Evolutionary conservation across 2,329 filamentous ascomycete species (phyloP).

Genomic region (Fusarium bactridioides): DNA sequence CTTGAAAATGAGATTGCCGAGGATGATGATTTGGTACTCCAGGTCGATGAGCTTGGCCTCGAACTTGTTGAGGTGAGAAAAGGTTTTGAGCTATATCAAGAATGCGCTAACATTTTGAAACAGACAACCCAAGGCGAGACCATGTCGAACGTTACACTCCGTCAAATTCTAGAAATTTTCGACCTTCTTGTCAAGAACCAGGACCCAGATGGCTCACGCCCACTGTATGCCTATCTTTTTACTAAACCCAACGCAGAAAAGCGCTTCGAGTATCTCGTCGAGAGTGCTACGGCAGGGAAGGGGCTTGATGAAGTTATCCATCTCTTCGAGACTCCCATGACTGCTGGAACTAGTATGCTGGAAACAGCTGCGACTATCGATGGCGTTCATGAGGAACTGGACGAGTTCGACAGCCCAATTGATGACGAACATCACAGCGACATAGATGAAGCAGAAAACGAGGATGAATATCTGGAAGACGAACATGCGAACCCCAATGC

Average conservation of each 20-base stretch:
- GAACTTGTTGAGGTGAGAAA: constrained; percentile 60
- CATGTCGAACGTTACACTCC: constrained; percentile 49
- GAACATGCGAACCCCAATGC: background rate
- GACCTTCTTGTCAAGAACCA: constrained; percentile 55
- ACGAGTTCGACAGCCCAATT: constrained; percentile 38
- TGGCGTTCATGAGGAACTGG: constrained; percentile 33
- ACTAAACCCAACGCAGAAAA: constrained; percentile 51
- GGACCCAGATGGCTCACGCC: constrained; percentile 49
- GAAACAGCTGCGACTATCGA: constrained; percentile 27
- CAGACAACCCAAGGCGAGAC: constrained; percentile 49
- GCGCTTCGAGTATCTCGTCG: constrained; percentile 51
- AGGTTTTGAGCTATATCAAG: background rate
- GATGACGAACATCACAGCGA: constrained; percentile 32
- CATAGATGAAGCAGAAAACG: constrained; percentile 13
- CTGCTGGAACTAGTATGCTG: constrained; percentile 18
- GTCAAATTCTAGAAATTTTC: constrained; percentile 53
- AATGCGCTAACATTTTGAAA: constrained; percentile 37
- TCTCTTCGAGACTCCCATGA: constrained; percentile 45
- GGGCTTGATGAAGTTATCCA: constrained; percentile 53
- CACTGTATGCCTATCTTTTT: constrained; percentile 54
- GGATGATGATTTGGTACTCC: constrained; percentile 60
- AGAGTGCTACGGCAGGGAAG: constrained; percentile 53
- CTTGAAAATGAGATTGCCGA: constrained; percentile 54
- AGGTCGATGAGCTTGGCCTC: constrained; percentile 60
- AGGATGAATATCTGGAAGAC: constrained; percentile 33